These are phyloP conservation scores for Aspergillus nomiae DNA, from an alignment of 2,329 filamentous ascomycete species.

Conservation along the genomic window DNA sequence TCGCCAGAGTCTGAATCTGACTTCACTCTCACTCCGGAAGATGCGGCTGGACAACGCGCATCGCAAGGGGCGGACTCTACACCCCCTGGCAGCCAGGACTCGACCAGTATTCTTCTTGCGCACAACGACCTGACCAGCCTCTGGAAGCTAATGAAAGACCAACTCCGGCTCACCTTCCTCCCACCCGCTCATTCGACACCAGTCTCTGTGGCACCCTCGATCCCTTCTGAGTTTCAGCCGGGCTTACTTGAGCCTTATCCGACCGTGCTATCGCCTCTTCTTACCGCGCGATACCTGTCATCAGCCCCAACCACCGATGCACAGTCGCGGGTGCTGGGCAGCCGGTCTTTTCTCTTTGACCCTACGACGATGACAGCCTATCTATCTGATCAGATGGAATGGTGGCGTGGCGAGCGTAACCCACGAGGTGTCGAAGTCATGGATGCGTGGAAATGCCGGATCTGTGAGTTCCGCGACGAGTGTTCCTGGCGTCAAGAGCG, in stretches of 20 bases:
- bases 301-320: slow-evolving; percentile 30
- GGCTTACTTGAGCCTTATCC: slow-evolving; percentile 36
- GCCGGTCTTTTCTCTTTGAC: slow-evolving; percentile 68
- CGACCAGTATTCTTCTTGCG: slow-evolving; percentile 54
- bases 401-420: slow-evolving; percentile 79
- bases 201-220: slow-evolving; percentile 28
- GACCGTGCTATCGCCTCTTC: slow-evolving; percentile 46
- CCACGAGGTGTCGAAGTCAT: slow-evolving; percentile 76
- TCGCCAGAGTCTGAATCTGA: slow-evolving; percentile 34
- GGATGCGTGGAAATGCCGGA: slow-evolving; percentile 85
- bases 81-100: slow-evolving; percentile 42
- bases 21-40: slow-evolving; percentile 26
- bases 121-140: slow-evolving; percentile 63
- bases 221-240: slow-evolving; percentile 37
- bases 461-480: slow-evolving; percentile 77
- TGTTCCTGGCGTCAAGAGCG: slow-evolving; percentile 77
- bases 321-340: slow-evolving; percentile 49
- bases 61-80: slow-evolving; percentile 18
- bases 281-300: slow-evolving; percentile 48
- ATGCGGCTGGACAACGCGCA: slow-evolving; percentile 16
- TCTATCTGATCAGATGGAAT: slow-evolving; percentile 70
- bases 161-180: slow-evolving; percentile 57
- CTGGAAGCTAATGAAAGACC: slow-evolving; percentile 65
- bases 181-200: slow-evolving; percentile 19
- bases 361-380: slow-evolving; percentile 65